Evolutionary conservation across 2,329 filamentous ascomycete species (phyloP).

Genomic region (Aspergillus vadensis): DNA sequence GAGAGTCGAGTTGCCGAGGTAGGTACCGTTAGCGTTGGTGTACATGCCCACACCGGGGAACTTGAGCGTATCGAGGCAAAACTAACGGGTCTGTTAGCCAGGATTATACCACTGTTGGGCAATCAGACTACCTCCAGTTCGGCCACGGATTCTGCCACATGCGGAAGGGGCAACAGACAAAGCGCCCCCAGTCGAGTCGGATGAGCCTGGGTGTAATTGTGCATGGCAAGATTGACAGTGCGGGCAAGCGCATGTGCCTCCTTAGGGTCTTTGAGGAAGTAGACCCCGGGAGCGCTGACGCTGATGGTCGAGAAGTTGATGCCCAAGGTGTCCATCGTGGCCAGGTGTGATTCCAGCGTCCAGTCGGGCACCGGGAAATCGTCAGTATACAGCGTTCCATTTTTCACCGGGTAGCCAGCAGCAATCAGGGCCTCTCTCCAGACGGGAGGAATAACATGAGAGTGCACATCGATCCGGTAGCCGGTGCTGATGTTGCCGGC

Average conservation of each 20-base stretch:
- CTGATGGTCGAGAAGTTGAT: conserved; percentile 7
- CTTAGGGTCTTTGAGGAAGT: not conserved
- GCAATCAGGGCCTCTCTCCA: not conserved
- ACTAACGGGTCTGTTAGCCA: not conserved
- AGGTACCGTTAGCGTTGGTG: conserved; percentile 5
- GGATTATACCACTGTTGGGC: too few relatives aligned
- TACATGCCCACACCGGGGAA: conserved; percentile 6
- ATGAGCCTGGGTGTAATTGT: not conserved
- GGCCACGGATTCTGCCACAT: not conserved
- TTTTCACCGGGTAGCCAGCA: not conserved
- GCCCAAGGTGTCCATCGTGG: not conserved
- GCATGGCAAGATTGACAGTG: not conserved
- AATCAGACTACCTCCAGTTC: not conserved
- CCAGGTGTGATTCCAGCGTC: not conserved
- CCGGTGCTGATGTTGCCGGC: not conserved
- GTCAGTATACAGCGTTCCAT: not conserved
- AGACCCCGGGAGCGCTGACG: not conserved
- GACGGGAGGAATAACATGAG: conserved; percentile 10
- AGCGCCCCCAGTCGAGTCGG: conserved; percentile 3
- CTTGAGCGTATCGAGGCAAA: conserved; percentile 3
- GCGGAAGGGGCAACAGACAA: conserved; percentile 1
- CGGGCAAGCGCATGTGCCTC: not conserved
- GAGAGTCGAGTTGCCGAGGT: conserved; percentile 1
- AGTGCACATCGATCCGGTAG: conserved; percentile 22
- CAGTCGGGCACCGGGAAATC: conserved; percentile 3